Conservation (phyloP, 106 monocot species). For the Apostasia shenzhenica region DNA sequence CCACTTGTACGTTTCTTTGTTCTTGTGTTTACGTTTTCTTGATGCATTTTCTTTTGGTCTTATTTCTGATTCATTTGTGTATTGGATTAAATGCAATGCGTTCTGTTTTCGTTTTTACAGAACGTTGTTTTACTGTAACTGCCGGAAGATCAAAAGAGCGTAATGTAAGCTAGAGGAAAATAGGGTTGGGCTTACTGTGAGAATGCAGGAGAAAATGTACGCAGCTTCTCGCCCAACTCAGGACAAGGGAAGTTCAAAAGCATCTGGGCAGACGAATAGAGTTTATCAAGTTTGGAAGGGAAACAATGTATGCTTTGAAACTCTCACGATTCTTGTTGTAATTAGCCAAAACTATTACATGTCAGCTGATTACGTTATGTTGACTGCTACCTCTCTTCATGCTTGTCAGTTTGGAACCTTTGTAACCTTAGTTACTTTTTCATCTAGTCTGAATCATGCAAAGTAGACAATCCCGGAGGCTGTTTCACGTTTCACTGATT, state of each 20-base stretch:
- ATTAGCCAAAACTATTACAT: too few species aligned
- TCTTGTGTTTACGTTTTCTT: not conserved
- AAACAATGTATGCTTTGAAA: conserved; percentile 7
- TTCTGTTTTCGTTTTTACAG: not conserved
- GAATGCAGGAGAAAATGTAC: conserved; percentile 2
- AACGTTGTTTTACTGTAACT: not conserved
- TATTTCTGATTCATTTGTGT: too few species aligned
- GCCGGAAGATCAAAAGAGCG: not conserved
- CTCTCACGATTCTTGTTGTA: too few species aligned
- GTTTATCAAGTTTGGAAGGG: conserved; percentile 13
- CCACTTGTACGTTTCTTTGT: not conserved
- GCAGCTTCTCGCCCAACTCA: not conserved
- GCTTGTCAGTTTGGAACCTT: not conserved
- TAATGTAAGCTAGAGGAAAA: not conserved
- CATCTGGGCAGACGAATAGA: conserved; percentile 1
- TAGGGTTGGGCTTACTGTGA: not conserved
- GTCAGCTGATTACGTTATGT: not conserved
- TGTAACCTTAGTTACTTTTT: too few species aligned
- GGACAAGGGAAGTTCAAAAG: not conserved
- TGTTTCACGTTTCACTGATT: too few species aligned
- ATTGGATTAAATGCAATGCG: too few species aligned
- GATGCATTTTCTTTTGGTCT: too few species aligned
- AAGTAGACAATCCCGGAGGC: too few species aligned
- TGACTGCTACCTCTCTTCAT: not conserved
- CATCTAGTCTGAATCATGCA: too few species aligned